Percentiles rank a stretch among this genome's conserved stretches.
phyloP scores from a whole-genome alignment of 371 early-diverging fungal species.

The Entomophthora muscae region DNA sequence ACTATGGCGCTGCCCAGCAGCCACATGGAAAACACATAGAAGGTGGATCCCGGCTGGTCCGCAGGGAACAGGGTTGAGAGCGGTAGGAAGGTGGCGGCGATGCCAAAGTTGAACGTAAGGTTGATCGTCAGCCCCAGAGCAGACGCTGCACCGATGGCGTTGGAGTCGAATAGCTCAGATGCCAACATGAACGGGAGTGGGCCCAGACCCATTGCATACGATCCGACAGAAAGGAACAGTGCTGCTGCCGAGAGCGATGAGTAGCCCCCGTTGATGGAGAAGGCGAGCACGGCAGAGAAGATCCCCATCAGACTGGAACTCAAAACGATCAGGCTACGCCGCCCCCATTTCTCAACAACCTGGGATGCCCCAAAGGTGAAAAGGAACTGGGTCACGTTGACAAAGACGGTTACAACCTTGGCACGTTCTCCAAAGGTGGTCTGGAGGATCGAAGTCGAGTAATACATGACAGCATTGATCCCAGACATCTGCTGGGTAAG shows the following conservation, averaged over 20 bases:
- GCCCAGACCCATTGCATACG: slow-evolving; percentile 81
- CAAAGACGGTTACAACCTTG: slow-evolving; percentile 45
- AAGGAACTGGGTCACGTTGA: slow-evolving; percentile 56
- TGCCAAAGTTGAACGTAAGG: slow-evolving; percentile 52
- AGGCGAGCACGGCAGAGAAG: slow-evolving; percentile 31
- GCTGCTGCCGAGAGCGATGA: slow-evolving; percentile 37
- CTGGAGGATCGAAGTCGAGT: slow-evolving; percentile 59
- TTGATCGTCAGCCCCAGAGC: slow-evolving; percentile 49
- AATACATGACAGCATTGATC: slow-evolving; percentile 84
- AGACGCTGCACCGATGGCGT: slow-evolving; percentile 44
- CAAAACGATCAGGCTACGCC: slow-evolving; percentile 53
- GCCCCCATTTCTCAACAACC: slow-evolving; percentile 66
- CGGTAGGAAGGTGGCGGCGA: slow-evolving; percentile 39
- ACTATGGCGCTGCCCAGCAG: neutral
- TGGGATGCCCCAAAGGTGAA: slow-evolving; percentile 48
- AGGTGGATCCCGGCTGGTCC: neutral
- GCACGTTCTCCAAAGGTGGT: slow-evolving; percentile 39
- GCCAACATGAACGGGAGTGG: slow-evolving; percentile 74
- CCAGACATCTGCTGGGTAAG: slow-evolving; percentile 76
- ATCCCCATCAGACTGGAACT: slow-evolving; percentile 42
- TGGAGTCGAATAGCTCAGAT: slow-evolving; percentile 62
- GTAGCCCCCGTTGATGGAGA: slow-evolving; percentile 28
- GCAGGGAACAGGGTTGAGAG: slow-evolving; percentile 43
- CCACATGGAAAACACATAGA: slow-evolving; percentile 16
- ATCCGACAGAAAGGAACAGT: slow-evolving; percentile 56